These are phyloP conservation scores for Neurospora terricola DNA, from an alignment of 495 filamentous ascomycete genomes.

Conservation along the genomic window DNA sequence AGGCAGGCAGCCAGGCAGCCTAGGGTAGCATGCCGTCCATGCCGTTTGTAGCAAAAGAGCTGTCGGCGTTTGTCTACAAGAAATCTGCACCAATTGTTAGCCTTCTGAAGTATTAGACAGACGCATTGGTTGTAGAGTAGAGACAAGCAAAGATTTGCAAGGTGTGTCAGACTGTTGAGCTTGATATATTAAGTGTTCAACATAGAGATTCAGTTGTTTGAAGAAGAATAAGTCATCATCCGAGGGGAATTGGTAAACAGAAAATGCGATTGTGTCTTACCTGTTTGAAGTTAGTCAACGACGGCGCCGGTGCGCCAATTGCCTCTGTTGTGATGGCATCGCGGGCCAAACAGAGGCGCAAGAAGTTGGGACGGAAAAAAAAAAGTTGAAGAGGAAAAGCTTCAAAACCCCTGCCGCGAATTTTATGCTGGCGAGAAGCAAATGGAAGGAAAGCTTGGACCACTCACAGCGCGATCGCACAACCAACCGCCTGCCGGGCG, in stretches of 20 bases:
- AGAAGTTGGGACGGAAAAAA: background rate
- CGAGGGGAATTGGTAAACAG: background rate
- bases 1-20: background rate
- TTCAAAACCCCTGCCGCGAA: background rate
- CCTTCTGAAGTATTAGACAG: background rate
- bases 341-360: background rate
- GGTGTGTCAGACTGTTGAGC: conserved; percentile 49
- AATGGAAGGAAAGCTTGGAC: background rate
- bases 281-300: background rate
- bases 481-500: background rate
- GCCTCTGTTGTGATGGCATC: background rate
- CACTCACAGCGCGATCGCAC: background rate
- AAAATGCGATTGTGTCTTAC: background rate
- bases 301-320: background rate
- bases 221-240: conserved; percentile 41
- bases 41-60: background rate
- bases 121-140: background rate
- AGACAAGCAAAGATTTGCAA: conserved; percentile 3
- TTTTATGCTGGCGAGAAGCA: conserved; percentile 4
- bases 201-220: conserved; percentile 50
- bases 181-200: conserved; percentile 45
- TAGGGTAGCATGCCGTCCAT: background rate
- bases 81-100: background rate
- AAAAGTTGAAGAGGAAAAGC: background rate
- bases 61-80: background rate